Evolutionary conservation across 2,329 filamentous ascomycete genomes (phyloP), one percentile per base, ranked within the genome.

Genomic region (Nigrospora oryzae): DNA sequence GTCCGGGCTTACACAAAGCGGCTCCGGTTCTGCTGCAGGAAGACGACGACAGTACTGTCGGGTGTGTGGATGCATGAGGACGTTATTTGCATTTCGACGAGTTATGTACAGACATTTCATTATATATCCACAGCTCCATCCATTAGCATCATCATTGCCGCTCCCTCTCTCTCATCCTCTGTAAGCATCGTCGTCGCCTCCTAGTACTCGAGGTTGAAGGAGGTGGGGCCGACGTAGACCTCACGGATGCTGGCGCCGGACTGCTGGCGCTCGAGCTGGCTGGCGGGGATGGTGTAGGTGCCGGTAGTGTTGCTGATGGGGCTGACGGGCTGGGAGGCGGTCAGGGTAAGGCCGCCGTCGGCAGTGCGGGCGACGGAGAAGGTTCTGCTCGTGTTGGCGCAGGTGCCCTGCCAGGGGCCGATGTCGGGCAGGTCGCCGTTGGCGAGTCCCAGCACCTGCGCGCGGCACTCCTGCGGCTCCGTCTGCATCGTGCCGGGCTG

Each of bases 211-310:
- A 36, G 40, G 40, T 34, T 28, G 40, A 42, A 42, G 40, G 34
- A 16, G 30, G 33, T 42, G 32, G 40, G 40, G 40, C 40, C 40
- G n/a, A n/a, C 36, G 40, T 42, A 42, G 40, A 42, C 40, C 40
- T 42, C 30, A 10, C 34, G 34, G 40, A 36, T 36, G 40, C 31
- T 23, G 11, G 32, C n/a, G 32, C 15, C 15, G 5, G 32, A 8
- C 10, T 34, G 30, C 16, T 34, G 40, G 15, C 15, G 33, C 15
- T 17, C 40, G 40, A 42, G 40, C 15, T 42, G 15, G 6, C 14
- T 17, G 40, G 30, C 32, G 40, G 34, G 40, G 19, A 42, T 42
- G 31, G 32, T 34, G 40, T 42, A 36, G 40, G 32, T 28, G 34
- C 40, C 40, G 11, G 34, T 36, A 32, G 31, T 42, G 40, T 42